Base-by-base conservation (phyloP, 768 basidiomycete species). In the Mycena floridula region DNA sequence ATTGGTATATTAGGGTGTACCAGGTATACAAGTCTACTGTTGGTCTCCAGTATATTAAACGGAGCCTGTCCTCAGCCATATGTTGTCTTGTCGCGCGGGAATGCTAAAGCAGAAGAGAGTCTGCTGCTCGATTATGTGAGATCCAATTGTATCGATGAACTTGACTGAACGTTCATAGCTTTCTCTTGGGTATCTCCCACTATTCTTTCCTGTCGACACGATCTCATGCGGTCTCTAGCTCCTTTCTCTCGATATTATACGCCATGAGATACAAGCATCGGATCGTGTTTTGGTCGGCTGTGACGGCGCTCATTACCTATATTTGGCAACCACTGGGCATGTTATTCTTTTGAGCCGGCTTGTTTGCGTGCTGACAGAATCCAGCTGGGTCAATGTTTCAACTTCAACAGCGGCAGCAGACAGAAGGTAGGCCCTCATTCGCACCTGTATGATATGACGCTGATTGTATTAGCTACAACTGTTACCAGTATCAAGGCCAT, bases 81-180 rank as follows among this genome's bases (percentile, higher is more conserved):
- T 48, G 64, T 87, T 5, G 60, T 70, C 5, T 60, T 87, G 22
- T 68, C 74, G 15, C 63, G 67, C 50, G 82, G 81, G 2, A 63
- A 63, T 48, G 74, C 73, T 1, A 57, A 64, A 2, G 81, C 82
- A 1, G 67, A 79, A 44, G 74, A 79, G 49, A 77, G 77, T 42
- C 57, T 87, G n/a, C 62, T 87, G 15, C 55, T 83, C 21, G 77
- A 86, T 57, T 86, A 86, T 59, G 81, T 82, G 51, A 40, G 77
- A 49, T 41, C 23, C 25, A 25, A 12, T 20, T 18, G 8, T 25
- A 25, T 30, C 16, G 21, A 3, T 55, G 38, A 7, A 35, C 37
- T 20, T 40, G 7, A n/a, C 24, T 27, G 23, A 41, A 40, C n/a
- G n/a, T n/a, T n/a, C n/a, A n/a, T 48, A 77, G 79, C 59, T 73